Evolutionary conservation across 73 alveolate genomes (phyloP), one percentile per base, ranked within the genome.

Genomic region (Symbiodinium natans): DNA sequence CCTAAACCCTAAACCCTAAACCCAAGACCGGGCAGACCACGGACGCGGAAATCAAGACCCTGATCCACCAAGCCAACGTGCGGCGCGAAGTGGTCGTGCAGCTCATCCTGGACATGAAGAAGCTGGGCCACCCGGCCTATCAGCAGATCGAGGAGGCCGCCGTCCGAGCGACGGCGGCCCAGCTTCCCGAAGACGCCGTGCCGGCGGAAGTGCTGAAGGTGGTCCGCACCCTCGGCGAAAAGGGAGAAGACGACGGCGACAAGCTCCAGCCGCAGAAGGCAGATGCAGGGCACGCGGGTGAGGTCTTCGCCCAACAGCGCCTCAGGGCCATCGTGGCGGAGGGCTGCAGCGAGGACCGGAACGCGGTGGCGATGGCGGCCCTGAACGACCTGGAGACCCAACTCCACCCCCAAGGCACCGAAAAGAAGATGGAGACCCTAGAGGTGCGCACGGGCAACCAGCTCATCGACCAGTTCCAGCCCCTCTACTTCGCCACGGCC

Each of bases 251-350:
- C n/a, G 42, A 82, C 33, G 43, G n/a, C 59, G 80, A 84, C 77
- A 42, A 41, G 77, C 77, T 84, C 41, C 93, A 42, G 77, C 93
- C 93, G 36, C 93, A 84, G 93, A 84, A 84, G 77, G 93, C 93
- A 5, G 93, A 75, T 3, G 43, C 93, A 9, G n/a, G n/a, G n/a
- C 36, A 13, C 38, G 80, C 93, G 3, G 93, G 93, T 2, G 33
- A 17, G 9, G 27, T 41, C 93, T 84, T 84, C 43, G 93, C 80
- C 43, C 29, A 75, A 33, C 93, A 46, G 38, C 82, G 93, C 3
- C 59, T 83, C 38, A 82, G 93, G 0, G 83, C 83, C 21, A 83
- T 86, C 2, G 83, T 86, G 48, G 83, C 93, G 6, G 93, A 86
- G 25, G 93, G 93, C 48, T 33, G 39, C 41, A 71, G 33, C 83